Base-by-base conservation (phyloP, 495 filamentous ascomycete genomes). In the Thermothielavioides terrestris region DNA sequence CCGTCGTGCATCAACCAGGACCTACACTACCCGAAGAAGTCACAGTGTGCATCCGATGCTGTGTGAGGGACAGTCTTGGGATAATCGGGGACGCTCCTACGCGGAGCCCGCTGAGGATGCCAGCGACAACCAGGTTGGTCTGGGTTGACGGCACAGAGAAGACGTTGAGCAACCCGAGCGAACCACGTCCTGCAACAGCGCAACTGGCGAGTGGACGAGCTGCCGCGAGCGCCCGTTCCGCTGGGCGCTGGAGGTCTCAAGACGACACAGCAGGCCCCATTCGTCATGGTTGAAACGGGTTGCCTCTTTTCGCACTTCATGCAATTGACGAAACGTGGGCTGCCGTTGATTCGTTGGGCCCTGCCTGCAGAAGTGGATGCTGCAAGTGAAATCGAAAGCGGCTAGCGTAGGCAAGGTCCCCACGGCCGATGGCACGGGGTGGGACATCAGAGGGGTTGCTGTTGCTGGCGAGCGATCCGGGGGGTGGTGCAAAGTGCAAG, bases 331-430 rank as follows among this genome's bases (percentile, higher is more conserved):
- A 49, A 48, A 54, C 21, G 42, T 50, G 57, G 46, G 31, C 50
- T 37, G 46, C 30, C 50, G 42, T 28, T 53, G 53, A 62, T 62
- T 62, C 50, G 59, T 47, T 38, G 26, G 50, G 17, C n/a, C n/a
- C n/a, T n/a, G 48, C 34, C 7, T 35, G 46, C 36, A 44, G 48
- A 10, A 43, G 54, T 48, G 50, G 51, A 50, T 34, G 35, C 36
- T 58, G 59, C 57, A 62, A 56, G 59, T 59, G 46, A 7, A 28
- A 52, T 38, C 50, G 49, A 43, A 62, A 57, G 50, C 42, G 42
- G 60, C 9, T 46, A 62, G 60, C 39, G 14, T 20, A 47, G 52
- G 55, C 31, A 36, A n/a, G 54, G 50, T 49, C 46, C 49, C 44
- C 50, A 50, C 48, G 38, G 51, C 15, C 39, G 45, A 56, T 54